These are phyloP conservation scores for Sistotremastrum niveocremeum DNA, from an alignment of 768 basidiomycete species.

Conservation along the genomic window DNA sequence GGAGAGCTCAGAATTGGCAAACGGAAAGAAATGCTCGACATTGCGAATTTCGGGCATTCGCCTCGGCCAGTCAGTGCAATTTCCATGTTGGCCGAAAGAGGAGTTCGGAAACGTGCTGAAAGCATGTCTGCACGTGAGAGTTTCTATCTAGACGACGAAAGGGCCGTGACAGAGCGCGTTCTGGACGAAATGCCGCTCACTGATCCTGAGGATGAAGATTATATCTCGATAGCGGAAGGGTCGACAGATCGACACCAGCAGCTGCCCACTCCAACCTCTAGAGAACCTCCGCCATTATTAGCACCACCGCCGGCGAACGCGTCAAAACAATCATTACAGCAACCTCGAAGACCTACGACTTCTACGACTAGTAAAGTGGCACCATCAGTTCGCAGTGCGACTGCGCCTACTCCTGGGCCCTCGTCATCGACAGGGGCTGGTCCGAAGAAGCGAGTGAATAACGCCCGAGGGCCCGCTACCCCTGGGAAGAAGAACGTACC, in stretches of 20 bases:
- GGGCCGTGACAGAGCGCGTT: conserved; percentile 37
- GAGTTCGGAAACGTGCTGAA: conserved; percentile 45
- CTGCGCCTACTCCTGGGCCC: conserved; percentile 22
- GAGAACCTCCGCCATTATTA: conserved; percentile 8
- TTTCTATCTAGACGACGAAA: conserved; percentile 51
- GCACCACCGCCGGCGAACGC: conserved; percentile 22
- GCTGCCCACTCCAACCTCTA: not conserved
- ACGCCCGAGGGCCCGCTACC: not conserved
- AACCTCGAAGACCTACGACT: conserved; percentile 28
- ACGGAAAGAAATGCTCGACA: conserved; percentile 76
- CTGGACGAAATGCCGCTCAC: conserved; percentile 66
- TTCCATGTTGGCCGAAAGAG: conserved; percentile 4
- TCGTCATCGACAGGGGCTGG: not conserved
- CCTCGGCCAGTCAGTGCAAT: conserved; percentile 18
- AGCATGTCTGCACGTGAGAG: conserved; percentile 45
- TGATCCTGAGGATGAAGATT: conserved; percentile 42
- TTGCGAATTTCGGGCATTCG: conserved; percentile 70
- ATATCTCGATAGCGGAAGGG: conserved; percentile 18
- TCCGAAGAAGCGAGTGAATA: not conserved
- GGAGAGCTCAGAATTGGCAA: conserved; percentile 67
- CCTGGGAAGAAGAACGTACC: not conserved
- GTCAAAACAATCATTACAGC: conserved; percentile 20
- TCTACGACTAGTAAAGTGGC: conserved; percentile 9
- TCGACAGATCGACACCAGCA: conserved; percentile 7
- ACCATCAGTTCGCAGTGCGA: conserved; percentile 24